phyloP scores from a whole-genome alignment of 495 filamentous ascomycete species.

The Pyronema domesticum region DNA sequence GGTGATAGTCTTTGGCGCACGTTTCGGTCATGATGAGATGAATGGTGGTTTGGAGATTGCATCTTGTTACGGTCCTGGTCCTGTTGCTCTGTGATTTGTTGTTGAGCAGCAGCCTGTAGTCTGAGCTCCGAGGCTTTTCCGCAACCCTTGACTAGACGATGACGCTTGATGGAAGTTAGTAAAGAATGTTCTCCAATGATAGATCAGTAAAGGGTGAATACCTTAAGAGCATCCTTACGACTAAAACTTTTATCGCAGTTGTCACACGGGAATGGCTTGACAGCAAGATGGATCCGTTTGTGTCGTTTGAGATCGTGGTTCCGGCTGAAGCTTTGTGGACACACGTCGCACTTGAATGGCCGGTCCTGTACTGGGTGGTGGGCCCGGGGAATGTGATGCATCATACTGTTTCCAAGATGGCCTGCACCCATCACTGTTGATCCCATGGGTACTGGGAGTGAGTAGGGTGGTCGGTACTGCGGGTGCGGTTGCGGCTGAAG shows the following conservation, averaged over 20 bases:
- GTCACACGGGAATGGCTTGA: slow-evolving; percentile 85
- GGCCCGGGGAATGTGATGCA: slow-evolving; percentile 29
- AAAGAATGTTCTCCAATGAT: slow-evolving; percentile 7
- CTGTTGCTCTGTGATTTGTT: neutral
- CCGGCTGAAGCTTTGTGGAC: slow-evolving; percentile 82
- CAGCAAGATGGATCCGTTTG: slow-evolving; percentile 81
- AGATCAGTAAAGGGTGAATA: slow-evolving; percentile 28
- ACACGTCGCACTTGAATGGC: slow-evolving; percentile 88
- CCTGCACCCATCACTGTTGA: slow-evolving; percentile 15
- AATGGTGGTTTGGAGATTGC: neutral
- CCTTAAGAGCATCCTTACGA: slow-evolving; percentile 92
- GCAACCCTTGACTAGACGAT: slow-evolving; percentile 87
- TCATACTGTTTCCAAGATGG: slow-evolving; percentile 15
- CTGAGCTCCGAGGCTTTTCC: slow-evolving; percentile 35
- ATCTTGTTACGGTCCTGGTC: neutral
- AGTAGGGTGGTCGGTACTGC: slow-evolving; percentile 18
- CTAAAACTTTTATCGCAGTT: slow-evolving; percentile 96
- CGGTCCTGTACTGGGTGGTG: slow-evolving; percentile 41
- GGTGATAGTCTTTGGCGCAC: neutral
- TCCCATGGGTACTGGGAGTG: slow-evolving; percentile 18
- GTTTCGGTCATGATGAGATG: neutral
- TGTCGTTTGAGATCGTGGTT: slow-evolving; percentile 96
- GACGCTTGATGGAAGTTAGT: slow-evolving; percentile 43
- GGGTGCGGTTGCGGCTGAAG: slow-evolving; percentile 21
- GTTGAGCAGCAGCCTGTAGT: neutral